Evolutionary conservation across 352 stramenopile species (phyloP), one percentile per base, ranked within the genome.

Genomic region (Albugo candida): DNA sequence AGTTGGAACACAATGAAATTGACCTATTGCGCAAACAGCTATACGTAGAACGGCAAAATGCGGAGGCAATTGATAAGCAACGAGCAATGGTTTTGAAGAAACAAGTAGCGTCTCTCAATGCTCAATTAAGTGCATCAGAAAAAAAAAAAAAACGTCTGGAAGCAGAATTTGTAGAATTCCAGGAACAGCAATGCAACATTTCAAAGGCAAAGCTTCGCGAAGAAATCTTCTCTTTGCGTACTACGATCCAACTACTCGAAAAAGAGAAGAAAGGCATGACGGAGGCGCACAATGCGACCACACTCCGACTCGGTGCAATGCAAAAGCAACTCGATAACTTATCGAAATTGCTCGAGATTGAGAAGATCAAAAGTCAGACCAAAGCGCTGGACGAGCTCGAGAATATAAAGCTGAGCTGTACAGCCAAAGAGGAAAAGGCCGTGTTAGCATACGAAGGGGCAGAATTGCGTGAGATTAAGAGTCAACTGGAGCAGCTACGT

Each of bases 391-490:
- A 84, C 20, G 77, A 89, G 19, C 45, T 89, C 45, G 77, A 89
- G 38, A 83, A 85, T 41, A 59, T 89, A 19, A 67, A 73, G 4
- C 54, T 89, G 20, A 85, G 85, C 40, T 87, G 86, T 27, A 63
- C 83, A 13, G 77, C 74, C 16, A 65, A 72, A 2, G 77, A 89
- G 49, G 77, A 89, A 47, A 76, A 68, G 36, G 85, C 75, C 45
- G 72, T 86, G 6, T 50, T 89, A 17, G 72, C 85, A 21, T 74
- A 75, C 10, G 75, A 89, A 39, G 70, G 77, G 47, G 70, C 86
- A 37, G 77, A 89, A 45, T 55, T 89, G 14, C 60, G 68, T 36
- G 72, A 69, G 13, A 89, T 89, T 52, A 89, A 87, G 53, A 67
- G 78, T 44, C 77, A 89, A 45, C 54, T 89, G 10, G 72, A 89